Evolutionary conservation across 225 moss, liverwort and hornwort species (phyloP), one percentile per base, ranked within the genome.

Genomic region (Pseudoscleropodium purum): DNA sequence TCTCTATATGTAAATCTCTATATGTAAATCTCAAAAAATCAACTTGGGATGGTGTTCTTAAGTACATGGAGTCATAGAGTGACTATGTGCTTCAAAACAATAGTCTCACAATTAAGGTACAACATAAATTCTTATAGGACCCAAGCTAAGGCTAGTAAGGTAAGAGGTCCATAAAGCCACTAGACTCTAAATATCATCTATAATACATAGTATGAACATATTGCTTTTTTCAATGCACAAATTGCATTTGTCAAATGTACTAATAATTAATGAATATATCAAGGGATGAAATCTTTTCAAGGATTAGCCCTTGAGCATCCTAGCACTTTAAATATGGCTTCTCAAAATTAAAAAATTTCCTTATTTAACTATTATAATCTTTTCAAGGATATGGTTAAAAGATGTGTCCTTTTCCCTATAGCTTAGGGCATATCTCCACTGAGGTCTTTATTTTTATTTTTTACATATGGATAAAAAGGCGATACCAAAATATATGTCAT

Each of bases 51-150:
- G 47, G 11, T 75, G 4, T 30, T 47, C 43, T 47, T 45, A 31
- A 75, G 7, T 1, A 33, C 7, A 75, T 20, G 0, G 11, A 49
- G 31, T 33, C 5, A 51, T 20, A 0, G 11, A 49, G 33, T 33
- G 33, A 33, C 7, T 12, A 75, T 13, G 1, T 45, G 0, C 6
- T 49, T 0, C 4, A 33, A 75, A 47, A 49, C 1, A 49, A 2
- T 7, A 13, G 0, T 2, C 3, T 5, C 2, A 34, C 34, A 51
- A 34, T 34, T 13, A 13, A 51, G 0, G 17, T 0, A 31, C 10
- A 34, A 34, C 0, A 1, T 0, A 76, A 51, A 51, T 5, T 34
- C 0, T 34, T 0, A 0, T 34, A 77, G 23, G 5, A 36, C 0
- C 15, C 0, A 23, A 0, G 23, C 15, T 0, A 0, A 52, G 23